Evolutionary conservation across 106 monocot genomes (phyloP).

Genomic region (Platanthera guangdongensis): DNA sequence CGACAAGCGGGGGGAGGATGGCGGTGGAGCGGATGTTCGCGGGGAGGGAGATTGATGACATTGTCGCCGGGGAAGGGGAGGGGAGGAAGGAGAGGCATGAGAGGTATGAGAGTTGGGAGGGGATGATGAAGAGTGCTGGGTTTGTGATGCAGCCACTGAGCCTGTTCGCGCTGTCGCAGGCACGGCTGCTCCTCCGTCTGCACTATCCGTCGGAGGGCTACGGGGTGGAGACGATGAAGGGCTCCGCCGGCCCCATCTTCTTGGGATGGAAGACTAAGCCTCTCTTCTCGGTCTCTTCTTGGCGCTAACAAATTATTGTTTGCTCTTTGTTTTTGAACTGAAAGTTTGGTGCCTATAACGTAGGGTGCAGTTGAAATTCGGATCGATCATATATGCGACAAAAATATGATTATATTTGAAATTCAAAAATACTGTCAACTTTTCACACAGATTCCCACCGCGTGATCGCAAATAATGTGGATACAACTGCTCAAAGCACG

Average conservation of each 20-base stretch:
- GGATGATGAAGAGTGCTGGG: slow-evolving; percentile 28
- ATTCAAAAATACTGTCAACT: too few species aligned
- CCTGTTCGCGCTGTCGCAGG: slow-evolving; percentile 59
- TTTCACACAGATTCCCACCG: too few species aligned
- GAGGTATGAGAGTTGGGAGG: slow-evolving; percentile 56
- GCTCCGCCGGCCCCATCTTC: slow-evolving; percentile 46
- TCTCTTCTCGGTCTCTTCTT: slow-evolving; percentile 83
- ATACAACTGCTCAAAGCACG: too few species aligned
- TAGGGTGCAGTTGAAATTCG: too few species aligned
- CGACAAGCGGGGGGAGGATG: slow-evolving; percentile 22
- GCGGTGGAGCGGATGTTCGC: slow-evolving; percentile 40
- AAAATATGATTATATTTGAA: too few species aligned
- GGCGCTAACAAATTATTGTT: slow-evolving; percentile 13
- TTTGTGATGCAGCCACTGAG: slow-evolving; percentile 32
- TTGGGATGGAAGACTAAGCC: slow-evolving; percentile 69
- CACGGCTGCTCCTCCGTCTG: slow-evolving; percentile 55
- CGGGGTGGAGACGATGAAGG: slow-evolving; percentile 36
- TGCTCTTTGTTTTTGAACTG: too few species aligned
- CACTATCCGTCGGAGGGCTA: slow-evolving; percentile 86
- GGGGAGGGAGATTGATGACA: slow-evolving; percentile 34
- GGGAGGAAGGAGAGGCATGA: slow-evolving; percentile 28
- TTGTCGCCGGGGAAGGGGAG: slow-evolving; percentile 13
- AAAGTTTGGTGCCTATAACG: too few species aligned
- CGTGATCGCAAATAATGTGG: too few species aligned
- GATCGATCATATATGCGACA: too few species aligned